A percentile compares a stretch with the other conserved stretches of the same genome.
Conservation (phyloP, 306 rosid species). For the Quercus glauca region DNA sequence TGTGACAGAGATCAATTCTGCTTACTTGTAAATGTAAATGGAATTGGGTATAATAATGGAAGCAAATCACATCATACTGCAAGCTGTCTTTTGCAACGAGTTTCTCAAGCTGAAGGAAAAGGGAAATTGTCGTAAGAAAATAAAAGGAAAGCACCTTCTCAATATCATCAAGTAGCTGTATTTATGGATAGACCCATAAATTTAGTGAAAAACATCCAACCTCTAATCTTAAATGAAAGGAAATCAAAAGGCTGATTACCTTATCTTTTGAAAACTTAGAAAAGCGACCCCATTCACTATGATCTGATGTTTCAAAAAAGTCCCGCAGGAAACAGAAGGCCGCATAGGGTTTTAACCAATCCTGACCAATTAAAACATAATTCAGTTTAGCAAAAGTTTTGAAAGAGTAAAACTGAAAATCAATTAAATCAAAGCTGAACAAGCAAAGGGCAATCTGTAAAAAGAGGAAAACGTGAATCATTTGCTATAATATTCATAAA, state of each 20-base stretch:
- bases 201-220: neutral
- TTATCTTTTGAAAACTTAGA: conserved; percentile 66
- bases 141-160: neutral
- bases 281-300: conserved; percentile 88
- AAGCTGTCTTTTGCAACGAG: conserved; percentile 76
- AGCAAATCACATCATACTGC: conserved; percentile 73
- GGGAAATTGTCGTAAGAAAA: conserved; percentile 6
- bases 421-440: conserved; percentile 4
- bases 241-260: conserved; percentile 37
- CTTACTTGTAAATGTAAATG: conserved; percentile 90
- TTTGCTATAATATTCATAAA: conserved; percentile 11
- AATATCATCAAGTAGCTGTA: neutral
- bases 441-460: neutral
- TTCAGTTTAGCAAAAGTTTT: conserved; percentile 16
- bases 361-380: conserved; percentile 51
- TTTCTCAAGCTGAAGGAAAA: conserved; percentile 78
- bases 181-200: neutral
- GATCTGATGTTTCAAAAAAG: conserved; percentile 96
- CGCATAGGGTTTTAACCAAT: conserved; percentile 94
- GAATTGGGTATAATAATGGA: conserved; percentile 86
- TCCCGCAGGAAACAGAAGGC: conserved; percentile 93
- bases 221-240: conserved; percentile 6
- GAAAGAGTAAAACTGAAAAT: neutral
- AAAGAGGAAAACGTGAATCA: neutral
- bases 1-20: conserved; percentile 9